phyloP scores from a whole-genome alignment of 2,329 filamentous ascomycete species.

The Coleophoma eucalyptorum region DNA sequence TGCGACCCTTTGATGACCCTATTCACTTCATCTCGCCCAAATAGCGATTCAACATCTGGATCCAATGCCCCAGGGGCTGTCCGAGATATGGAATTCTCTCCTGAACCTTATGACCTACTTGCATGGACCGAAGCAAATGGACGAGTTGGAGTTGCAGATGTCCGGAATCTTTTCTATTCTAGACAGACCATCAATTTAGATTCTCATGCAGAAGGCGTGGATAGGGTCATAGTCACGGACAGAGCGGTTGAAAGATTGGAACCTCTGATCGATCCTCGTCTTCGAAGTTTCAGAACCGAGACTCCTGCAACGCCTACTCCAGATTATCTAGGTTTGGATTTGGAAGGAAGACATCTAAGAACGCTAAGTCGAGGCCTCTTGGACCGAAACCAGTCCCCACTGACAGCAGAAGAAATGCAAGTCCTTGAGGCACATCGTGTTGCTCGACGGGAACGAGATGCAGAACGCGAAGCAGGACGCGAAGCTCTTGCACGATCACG shows the following conservation, averaged over 20 bases:
- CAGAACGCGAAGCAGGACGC: conserved; percentile 13
- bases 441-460: conserved; percentile 41
- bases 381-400: conserved; percentile 45
- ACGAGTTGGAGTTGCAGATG: conserved; percentile 69
- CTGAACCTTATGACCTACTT: conserved; percentile 83
- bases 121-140: conserved; percentile 92
- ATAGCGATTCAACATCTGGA: conserved; percentile 37
- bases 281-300: conserved; percentile 18
- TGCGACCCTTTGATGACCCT: conserved; percentile 65
- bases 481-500: conserved; percentile 12
- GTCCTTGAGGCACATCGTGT: conserved; percentile 53
- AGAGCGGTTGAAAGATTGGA: conserved; percentile 12
- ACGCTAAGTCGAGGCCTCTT: conserved; percentile 22
- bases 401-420: conserved; percentile 49
- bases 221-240: conserved; percentile 20
- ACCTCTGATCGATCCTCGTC: conserved; percentile 20
- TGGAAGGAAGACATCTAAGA: conserved; percentile 22
- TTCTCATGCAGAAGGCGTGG: conserved; percentile 47
- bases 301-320: conserved; percentile 19
- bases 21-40: conserved; percentile 74
- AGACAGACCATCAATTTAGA: conserved; percentile 68
- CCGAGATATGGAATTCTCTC: conserved; percentile 87
- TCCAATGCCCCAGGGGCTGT: conserved; percentile 62
- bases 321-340: conserved; percentile 22
- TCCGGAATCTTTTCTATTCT: conserved; percentile 61